Evolutionary conservation across 2,329 filamentous ascomycete genomes (phyloP), one percentile per base, ranked within the genome.

Genomic region (Aspergillus caelatus): DNA sequence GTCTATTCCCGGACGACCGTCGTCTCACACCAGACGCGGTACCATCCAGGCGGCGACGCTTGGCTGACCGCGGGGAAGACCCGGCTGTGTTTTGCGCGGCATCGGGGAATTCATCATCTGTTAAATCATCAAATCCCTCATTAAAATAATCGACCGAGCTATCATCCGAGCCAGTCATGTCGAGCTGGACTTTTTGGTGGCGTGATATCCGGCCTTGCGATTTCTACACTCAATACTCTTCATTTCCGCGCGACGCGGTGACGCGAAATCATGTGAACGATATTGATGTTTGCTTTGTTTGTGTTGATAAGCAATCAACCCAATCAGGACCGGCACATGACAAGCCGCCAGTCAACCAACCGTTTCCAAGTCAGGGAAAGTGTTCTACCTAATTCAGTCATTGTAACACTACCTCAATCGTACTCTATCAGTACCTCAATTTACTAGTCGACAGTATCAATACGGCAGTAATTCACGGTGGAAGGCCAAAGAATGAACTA

Each of bases 11-110:
- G 6, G 60, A 43, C 41, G 43, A 56, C 45, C 53, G 53, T 12
- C 50, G 53, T 21, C 52, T 48, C 30, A 50, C 43, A 39, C 14
- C 32, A n/a, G 32, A 23, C 36, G 52, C 21, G 8, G 36, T 56
- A 8, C n/a, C 57, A n/a, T 69, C 68, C 30, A 78, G 58, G 46
- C 78, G 77, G 50, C 73, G 76, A 50, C 77, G 74, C 62, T 80
- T 80, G 8, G 70, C 58, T 12, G 75, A 70, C 55, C 70, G 76
- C 16, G 73, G 66, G 21, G 69, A 68, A 21, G 60, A 36, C 48
- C 56, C 21, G 26, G 60, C 41, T 32, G 52, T 8, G 64, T 59
- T n/a, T 53, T 30, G 28, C 21, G 63, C 32, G 12, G 48, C 52
- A 62, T 69, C 64, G 14, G 70, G 58, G 43, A 68, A 62, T 43